Evolutionary conservation across 2,329 filamentous ascomycete genomes (phyloP).

Genomic region (Penicillium sp.): DNA sequence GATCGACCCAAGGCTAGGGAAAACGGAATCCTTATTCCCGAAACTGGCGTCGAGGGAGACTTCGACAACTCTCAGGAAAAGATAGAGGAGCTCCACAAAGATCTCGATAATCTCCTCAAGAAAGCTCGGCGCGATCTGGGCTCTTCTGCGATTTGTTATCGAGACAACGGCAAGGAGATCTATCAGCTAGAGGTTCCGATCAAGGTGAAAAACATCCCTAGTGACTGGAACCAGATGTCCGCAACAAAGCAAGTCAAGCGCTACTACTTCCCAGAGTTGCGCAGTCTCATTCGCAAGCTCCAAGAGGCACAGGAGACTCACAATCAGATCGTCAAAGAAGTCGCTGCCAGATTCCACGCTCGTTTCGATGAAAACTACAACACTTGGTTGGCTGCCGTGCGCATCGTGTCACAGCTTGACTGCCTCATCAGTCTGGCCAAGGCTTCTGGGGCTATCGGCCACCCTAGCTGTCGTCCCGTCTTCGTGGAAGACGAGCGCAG

Average conservation of each 20-base stretch:
- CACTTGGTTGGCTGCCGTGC: slow-evolving; percentile 85
- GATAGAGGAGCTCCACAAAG: slow-evolving; percentile 73
- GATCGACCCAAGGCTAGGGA: slow-evolving; percentile 78
- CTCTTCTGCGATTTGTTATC: slow-evolving; percentile 71
- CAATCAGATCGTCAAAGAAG: slow-evolving; percentile 84
- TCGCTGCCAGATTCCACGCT: slow-evolving; percentile 77
- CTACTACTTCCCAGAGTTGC: slow-evolving; percentile 87
- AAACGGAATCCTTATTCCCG: slow-evolving; percentile 79
- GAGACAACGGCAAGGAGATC: slow-evolving; percentile 92
- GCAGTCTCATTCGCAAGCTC: slow-evolving; percentile 77
- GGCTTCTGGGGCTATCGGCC: slow-evolving; percentile 78
- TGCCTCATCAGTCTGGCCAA: slow-evolving; percentile 92
- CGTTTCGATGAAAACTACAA: slow-evolving; percentile 87
- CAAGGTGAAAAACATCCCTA: slow-evolving; percentile 80
- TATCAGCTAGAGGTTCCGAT: slow-evolving; percentile 89
- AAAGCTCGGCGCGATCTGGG: slow-evolving; percentile 72
- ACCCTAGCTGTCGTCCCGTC: slow-evolving; percentile 83
- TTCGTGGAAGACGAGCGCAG: slow-evolving; percentile 85
- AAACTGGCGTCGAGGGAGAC: slow-evolving; percentile 83
- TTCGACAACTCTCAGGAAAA: slow-evolving; percentile 81
- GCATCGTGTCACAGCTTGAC: slow-evolving; percentile 87
- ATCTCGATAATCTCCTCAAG: slow-evolving; percentile 71
- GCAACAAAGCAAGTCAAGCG: slow-evolving; percentile 86
- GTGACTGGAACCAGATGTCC: slow-evolving; percentile 94
- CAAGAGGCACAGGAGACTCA: slow-evolving; percentile 96